A percentile compares a stretch with the other conserved stretches of the same genome.
phyloP scores from a whole-genome alignment of 495 filamentous ascomycete genomes.

The Podospora fimiseda region DNA sequence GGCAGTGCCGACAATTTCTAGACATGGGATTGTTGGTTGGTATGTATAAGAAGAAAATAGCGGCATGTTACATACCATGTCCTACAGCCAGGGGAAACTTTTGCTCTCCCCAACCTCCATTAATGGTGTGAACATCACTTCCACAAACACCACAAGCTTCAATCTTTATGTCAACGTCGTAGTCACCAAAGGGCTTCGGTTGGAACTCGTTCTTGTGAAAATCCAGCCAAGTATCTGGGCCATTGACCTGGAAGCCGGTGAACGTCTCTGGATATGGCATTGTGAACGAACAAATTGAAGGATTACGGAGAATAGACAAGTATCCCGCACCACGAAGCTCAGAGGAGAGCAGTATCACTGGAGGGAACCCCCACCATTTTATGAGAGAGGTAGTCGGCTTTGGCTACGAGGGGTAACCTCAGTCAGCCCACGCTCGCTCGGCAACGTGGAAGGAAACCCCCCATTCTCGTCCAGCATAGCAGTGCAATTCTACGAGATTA shows the following conservation, averaged over 20 bases:
- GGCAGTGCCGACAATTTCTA: conserved; percentile 43
- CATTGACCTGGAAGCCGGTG: conserved; percentile 51
- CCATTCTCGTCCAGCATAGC: neutral
- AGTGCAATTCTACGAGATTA: conserved; percentile 9
- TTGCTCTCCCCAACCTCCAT: conserved; percentile 49
- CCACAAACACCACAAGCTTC: conserved; percentile 51
- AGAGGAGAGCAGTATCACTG: too few relatives aligned
- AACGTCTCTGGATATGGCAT: conserved; percentile 37
- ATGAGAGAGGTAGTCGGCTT: neutral
- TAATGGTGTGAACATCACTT: conserved; percentile 52
- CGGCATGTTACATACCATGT: conserved; percentile 32
- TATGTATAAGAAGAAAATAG: conserved; percentile 6
- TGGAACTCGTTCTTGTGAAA: conserved; percentile 53
- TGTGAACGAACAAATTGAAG: neutral
- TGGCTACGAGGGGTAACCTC: neutral
- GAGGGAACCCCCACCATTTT: neutral
- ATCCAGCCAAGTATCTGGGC: conserved; percentile 43
- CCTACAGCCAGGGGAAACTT: conserved; percentile 49
- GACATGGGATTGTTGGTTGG: neutral
- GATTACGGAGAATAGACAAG: too few relatives aligned
- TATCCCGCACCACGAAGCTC: too few relatives aligned
- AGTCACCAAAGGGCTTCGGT: conserved; percentile 52
- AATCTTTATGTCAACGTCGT: conserved; percentile 53
- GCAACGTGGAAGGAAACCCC: neutral
- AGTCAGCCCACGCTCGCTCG: neutral